These are phyloP conservation scores for Colletotrichum simmondsii DNA, from an alignment of 2,329 filamentous ascomycete species.

Conservation along the genomic window DNA sequence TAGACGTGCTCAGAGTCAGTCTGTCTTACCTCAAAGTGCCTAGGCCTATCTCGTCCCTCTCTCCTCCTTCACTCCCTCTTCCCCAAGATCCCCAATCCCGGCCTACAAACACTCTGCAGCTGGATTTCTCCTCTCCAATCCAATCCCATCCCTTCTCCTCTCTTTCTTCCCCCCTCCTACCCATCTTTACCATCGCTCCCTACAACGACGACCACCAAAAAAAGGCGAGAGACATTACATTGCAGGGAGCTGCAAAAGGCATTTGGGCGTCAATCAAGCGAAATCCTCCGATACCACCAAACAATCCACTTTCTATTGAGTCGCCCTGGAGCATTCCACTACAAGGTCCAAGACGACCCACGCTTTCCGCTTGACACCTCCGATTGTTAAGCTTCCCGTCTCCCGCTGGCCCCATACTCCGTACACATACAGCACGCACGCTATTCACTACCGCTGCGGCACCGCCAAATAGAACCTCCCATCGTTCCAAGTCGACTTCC, in stretches of 20 bases:
- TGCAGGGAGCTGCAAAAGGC: slow-evolving; percentile 24
- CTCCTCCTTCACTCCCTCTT: slow-evolving; percentile 3
- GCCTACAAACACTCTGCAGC: slow-evolving; percentile 18
- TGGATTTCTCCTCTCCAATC: slow-evolving; percentile 17
- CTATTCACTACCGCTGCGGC: not conserved
- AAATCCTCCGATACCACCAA: slow-evolving; percentile 13
- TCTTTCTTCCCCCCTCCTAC: not conserved
- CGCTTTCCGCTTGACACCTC: slow-evolving; percentile 32
- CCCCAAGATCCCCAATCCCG: slow-evolving; percentile 28
- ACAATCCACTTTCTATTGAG: slow-evolving; percentile 31
- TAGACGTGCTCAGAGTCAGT: slow-evolving; percentile 1
- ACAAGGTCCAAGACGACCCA: slow-evolving; percentile 29
- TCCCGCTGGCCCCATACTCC: slow-evolving; percentile 33
- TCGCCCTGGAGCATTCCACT: slow-evolving; percentile 32
- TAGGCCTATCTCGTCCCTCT: slow-evolving; percentile 21
- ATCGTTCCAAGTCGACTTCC: not conserved
- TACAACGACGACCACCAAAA: not conserved
- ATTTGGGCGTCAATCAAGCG: slow-evolving; percentile 33
- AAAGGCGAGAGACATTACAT: slow-evolving; percentile 16
- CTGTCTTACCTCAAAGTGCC: slow-evolving; percentile 25
- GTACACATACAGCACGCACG: slow-evolving; percentile 3
- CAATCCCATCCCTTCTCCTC: slow-evolving; percentile 22
- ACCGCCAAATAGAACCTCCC: not conserved
- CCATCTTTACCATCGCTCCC: not conserved
- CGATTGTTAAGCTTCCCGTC: slow-evolving; percentile 35